Conservation (phyloP, 2,329 filamentous ascomycete species). For the Xylaria sp. region DNA sequence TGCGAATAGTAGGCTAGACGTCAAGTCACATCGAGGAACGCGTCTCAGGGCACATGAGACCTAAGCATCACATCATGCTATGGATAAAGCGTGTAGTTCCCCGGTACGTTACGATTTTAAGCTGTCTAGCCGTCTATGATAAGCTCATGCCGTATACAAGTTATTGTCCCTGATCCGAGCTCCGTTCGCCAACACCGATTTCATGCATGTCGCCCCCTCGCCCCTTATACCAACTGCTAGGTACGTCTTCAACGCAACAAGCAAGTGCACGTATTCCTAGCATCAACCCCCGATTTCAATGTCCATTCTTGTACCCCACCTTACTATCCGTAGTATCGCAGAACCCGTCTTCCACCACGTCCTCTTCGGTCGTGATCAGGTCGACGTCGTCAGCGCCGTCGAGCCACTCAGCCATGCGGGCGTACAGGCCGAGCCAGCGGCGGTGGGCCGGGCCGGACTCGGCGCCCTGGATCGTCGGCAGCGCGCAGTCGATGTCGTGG, state of each 20-base stretch:
- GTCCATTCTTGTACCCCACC: slow-evolving; percentile 9
- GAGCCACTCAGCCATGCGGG: slow-evolving; percentile 40
- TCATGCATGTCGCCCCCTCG: not conserved
- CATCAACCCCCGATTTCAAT: not conserved
- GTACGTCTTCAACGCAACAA: not conserved
- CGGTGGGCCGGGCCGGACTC: slow-evolving; percentile 27
- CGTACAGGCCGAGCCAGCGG: slow-evolving; percentile 45
- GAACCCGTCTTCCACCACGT: not conserved
- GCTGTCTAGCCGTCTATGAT: not conserved
- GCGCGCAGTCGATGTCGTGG: slow-evolving; percentile 44
- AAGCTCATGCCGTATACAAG: not conserved
- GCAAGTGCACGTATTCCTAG: not conserved
- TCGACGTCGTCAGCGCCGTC: slow-evolving; percentile 32
- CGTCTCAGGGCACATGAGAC: too few relatives aligned
- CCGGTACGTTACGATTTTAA: too few relatives aligned
- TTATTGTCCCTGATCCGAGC: not conserved
- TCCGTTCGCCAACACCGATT: not conserved
- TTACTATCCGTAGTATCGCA: slow-evolving; percentile 3
- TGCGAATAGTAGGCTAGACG: too few relatives aligned
- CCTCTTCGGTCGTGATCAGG: too few relatives aligned
- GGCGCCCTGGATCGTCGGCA: slow-evolving; percentile 44
- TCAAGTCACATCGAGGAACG: too few relatives aligned
- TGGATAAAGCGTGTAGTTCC: too few relatives aligned
- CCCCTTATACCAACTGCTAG: too few relatives aligned
- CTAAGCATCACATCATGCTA: too few relatives aligned